Evolutionary conservation across 1,139 yeast species (phyloP), one percentile per base, ranked within the genome.

Genomic region (Trichomonascaceae sp.): DNA sequence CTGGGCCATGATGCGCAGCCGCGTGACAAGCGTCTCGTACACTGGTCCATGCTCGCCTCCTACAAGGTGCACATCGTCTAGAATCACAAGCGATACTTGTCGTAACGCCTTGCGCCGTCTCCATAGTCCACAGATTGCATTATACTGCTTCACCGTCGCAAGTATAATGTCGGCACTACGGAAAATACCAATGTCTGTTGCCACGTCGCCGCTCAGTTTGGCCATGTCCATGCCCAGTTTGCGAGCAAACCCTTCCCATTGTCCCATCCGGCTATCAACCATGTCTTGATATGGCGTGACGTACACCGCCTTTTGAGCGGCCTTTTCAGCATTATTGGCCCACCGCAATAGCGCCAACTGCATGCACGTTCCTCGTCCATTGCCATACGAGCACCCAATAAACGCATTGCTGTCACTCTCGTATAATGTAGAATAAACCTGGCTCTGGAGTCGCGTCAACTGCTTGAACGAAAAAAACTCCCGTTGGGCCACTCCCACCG

Each of bases 101-200:
- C 78, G 85, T 3, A 87, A 62, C 32, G 75, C 74, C 16, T 44
- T 37, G 18, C 54, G 42, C 46, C 71, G 75, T 45, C 76, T 75
- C 97, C 97, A 89, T 34, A 87, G 66, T 43, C 89, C 70, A 0
- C 93, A 71, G 1, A 85, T 48, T 2, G 60, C 45, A 41, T 81
- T 87, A 62, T 84, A 79, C 41, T 81, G 87, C 15, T 59, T 65
- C 0, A 96, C 93, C 0, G 96, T 84, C 3, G 82, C 73, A 13
- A 87, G 54, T n/a, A 82, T 56, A 36, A 87, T 54, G 49, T 82
- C 87, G 37, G 74, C 69, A 16, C 61, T 57, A 1, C 74, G 72
- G 8, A 84, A 47, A 2, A 71, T 44, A 34, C 63, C 61, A 37
- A 77, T 48, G 48, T 85, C 92, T 1, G 56, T 49, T 1, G 67